Evolutionary conservation across 768 basidiomycete genomes (phyloP).

Genomic region (Macrolepiota fuliginosa): DNA sequence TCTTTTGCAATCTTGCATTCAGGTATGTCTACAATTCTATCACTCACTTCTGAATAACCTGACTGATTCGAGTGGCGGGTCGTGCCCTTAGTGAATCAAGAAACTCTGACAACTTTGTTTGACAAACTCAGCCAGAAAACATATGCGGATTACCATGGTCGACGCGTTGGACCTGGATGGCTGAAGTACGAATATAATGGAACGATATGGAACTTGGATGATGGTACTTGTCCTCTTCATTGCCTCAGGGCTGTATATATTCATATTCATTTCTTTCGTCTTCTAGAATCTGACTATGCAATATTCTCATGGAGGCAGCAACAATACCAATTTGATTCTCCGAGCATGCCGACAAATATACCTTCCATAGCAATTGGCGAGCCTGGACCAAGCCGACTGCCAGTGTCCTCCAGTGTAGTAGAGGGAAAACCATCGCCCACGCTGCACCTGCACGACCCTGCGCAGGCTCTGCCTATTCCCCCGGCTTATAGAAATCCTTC

Average conservation of each 20-base stretch:
- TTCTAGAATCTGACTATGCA: conserved; percentile 76
- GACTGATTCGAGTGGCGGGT: conserved; percentile 1
- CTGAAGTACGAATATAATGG: conserved; percentile 85
- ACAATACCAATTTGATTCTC: conserved; percentile 17
- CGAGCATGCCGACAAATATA: neutral
- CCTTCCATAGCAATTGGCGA: conserved; percentile 3
- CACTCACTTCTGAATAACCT: conserved; percentile 10
- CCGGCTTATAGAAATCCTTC: conserved; percentile 68
- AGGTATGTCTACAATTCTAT: conserved; percentile 40
- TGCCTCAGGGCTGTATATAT: neutral
- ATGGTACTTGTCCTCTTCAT: conserved; percentile 49
- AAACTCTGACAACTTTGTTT: conserved; percentile 59
- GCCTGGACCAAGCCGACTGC: conserved; percentile 8
- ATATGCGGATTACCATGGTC: conserved; percentile 52
- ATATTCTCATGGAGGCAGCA: conserved; percentile 80
- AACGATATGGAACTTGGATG: conserved; percentile 83
- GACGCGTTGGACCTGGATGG: conserved; percentile 74
- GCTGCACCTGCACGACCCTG: conserved; percentile 63
- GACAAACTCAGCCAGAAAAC: conserved; percentile 72
- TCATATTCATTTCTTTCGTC: neutral
- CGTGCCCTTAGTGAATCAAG: conserved; percentile 56
- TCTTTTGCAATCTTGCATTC: conserved; percentile 79
- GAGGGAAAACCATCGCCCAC: conserved; percentile 40
- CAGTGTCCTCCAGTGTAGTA: conserved; percentile 18
- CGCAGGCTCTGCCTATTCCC: conserved; percentile 53